Percentiles rank a stretch among this genome's conserved stretches.
Evolutionary conservation across 1,284 basidiomycete genomes (phyloP).

Genomic region (Leccinum huronense): DNA sequence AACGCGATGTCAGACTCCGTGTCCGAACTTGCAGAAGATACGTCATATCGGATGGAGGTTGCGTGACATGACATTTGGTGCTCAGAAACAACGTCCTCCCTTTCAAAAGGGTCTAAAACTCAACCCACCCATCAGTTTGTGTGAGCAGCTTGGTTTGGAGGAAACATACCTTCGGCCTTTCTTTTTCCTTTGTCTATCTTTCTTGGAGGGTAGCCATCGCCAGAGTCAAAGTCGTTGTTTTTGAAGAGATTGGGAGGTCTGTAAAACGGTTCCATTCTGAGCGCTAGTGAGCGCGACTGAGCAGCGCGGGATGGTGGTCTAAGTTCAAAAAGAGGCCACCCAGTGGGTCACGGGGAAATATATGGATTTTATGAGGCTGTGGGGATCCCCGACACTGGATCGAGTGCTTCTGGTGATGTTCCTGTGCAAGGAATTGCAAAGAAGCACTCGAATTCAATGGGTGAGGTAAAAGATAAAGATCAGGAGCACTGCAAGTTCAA

Average conservation of each 20-base stretch:
- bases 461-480: neutral
- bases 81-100: neutral
- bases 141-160: neutral
- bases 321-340: neutral
- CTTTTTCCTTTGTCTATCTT: conserved; percentile 27
- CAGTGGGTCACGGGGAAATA: neutral
- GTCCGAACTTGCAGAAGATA: conserved; percentile 16
- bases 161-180: conserved; percentile 21
- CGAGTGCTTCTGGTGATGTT: conserved; percentile 13
- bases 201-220: conserved; percentile 5
- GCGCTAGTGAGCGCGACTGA: neutral
- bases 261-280: conserved; percentile 12
- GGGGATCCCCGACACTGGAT: conserved; percentile 9
- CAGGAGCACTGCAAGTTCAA: no score
- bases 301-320: neutral
- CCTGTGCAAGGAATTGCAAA: conserved; percentile 6
- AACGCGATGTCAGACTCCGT: neutral
- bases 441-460: conserved; percentile 10
- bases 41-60: neutral
- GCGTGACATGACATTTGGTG: neutral
- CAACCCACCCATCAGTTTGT: neutral
- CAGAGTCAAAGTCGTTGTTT: neutral
- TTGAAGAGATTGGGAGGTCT: conserved; percentile 22
- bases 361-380: conserved; percentile 9
- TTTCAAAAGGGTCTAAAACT: conserved; percentile 17